Evolutionary conservation across 768 basidiomycete genomes (phyloP), one percentile per base, ranked within the genome.

Genomic region (Auricularia auricula-judae): DNA sequence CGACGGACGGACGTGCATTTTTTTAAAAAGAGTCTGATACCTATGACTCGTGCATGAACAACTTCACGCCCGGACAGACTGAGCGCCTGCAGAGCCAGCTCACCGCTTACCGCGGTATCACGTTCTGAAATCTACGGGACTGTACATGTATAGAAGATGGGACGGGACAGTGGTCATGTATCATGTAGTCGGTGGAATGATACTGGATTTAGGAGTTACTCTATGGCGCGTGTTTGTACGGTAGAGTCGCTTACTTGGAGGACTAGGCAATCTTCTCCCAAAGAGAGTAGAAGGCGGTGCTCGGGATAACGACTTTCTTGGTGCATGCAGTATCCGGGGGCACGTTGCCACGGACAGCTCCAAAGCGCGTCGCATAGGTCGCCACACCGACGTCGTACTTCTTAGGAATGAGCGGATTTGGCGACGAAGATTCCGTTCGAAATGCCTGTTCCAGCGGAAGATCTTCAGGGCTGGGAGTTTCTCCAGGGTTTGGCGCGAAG

Each of bases 31-130:
- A n/a, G n/a, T n/a, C n/a, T n/a, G n/a, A n/a, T 29, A 75, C 74
- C 36, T 72, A 79, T 65, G 81, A 83, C 67, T 70, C 75, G 64
- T 83, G 82, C 77, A 82, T 81, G 80, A 75, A 64, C 66, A 66
- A 77, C 64, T 83, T 82, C 72, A 82, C 81, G 39, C 42, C 73
- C 59, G 81, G 69, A 14, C 68, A 82, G 59, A 66, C 44, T 66
- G 72, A 73, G 39, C 81, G 81, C 66, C 65, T 79, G 62, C 68
- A 72, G 66, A 69, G 68, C 36, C 80, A 82, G 71, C 72, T 83
- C 56, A 69, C 74, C 61, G 80, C 79, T 61, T 82, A 80, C 73
- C 77, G 80, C 65, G 74, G 76, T 39, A 71, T 81, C 65, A 67
- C 66, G 33, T 44, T 70, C 34, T 76, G 47, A 64, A 1, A 5